Evolutionary conservation across 2,329 filamentous ascomycete species (phyloP).

Genomic region (Fusarium devonianum): DNA sequence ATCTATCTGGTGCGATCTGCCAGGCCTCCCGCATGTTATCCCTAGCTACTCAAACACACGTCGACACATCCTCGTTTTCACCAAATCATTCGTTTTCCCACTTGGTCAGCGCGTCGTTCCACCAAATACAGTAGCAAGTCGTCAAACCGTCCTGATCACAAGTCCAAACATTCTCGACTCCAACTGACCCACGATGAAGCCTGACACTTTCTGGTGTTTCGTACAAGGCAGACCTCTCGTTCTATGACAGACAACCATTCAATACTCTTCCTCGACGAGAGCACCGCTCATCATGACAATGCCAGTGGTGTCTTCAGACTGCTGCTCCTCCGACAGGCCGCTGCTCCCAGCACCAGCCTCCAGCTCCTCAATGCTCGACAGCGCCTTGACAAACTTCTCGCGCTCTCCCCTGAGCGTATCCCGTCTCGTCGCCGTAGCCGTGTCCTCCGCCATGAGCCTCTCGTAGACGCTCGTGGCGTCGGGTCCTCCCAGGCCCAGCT

Average conservation of each 20-base stretch:
- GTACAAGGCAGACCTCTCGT: neutral
- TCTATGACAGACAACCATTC: neutral
- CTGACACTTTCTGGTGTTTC: neutral
- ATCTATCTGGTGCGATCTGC: no score
- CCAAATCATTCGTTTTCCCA: neutral
- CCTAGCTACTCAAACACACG: neutral
- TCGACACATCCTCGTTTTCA: neutral
- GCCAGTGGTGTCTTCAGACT: conserved; percentile 15
- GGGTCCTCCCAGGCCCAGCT: conserved; percentile 51
- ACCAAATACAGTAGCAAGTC: conserved; percentile 8
- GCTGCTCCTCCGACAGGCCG: conserved; percentile 27
- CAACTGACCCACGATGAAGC: neutral
- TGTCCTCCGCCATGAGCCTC: conserved; percentile 59
- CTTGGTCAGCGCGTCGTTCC: neutral
- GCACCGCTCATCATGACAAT: conserved; percentile 35
- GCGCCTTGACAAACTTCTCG: conserved; percentile 56
- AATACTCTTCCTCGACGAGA: conserved; percentile 34
- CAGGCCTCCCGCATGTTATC: neutral
- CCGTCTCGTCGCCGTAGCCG: conserved; percentile 50
- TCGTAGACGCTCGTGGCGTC: conserved; percentile 46
- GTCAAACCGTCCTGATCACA: no score
- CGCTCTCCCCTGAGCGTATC: conserved; percentile 53
- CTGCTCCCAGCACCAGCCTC: conserved; percentile 46
- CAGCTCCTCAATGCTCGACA: conserved; percentile 55
- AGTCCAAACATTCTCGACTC: neutral